Evolutionary conservation across 768 basidiomycete genomes (phyloP).

Genomic region (Mycena latifolia): DNA sequence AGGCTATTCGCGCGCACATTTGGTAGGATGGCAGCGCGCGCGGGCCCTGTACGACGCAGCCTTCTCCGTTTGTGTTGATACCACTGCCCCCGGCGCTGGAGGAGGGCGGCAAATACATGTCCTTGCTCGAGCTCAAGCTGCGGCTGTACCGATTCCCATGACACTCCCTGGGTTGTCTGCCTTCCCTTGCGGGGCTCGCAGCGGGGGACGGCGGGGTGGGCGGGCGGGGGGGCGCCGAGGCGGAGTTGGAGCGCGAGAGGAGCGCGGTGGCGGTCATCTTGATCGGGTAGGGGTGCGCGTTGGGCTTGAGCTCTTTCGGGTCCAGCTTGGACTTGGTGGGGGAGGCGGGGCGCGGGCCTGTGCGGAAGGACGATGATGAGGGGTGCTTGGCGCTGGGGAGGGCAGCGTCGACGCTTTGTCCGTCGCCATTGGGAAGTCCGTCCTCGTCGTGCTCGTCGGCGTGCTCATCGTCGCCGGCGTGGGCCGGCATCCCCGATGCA

Average conservation of each 20-base stretch:
- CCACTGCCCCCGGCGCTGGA: no score
- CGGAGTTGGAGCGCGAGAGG: slow-evolving; percentile 74
- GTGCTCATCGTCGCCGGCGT: no score
- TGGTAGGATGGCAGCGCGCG: slow-evolving; percentile 32
- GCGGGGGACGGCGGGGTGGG: slow-evolving; percentile 51
- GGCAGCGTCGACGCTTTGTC: no score
- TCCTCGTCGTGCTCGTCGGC: no score
- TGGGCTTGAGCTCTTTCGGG: slow-evolving; percentile 49
- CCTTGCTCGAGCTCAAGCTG: slow-evolving; percentile 36
- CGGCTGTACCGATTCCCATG: slow-evolving; percentile 35
- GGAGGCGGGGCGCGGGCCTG: background rate
- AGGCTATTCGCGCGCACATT: slow-evolving; percentile 32
- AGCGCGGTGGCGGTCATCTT: slow-evolving; percentile 82
- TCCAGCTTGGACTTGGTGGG: no score
- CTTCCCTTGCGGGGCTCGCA: background rate
- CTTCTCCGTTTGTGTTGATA: background rate
- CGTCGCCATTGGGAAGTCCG: no score
- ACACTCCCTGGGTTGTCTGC: slow-evolving; percentile 19
- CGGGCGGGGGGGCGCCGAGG: slow-evolving; percentile 55
- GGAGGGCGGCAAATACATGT: slow-evolving; percentile 19
- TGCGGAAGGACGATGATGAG: background rate
- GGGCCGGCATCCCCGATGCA: no score
- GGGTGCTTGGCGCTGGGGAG: background rate
- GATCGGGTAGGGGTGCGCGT: slow-evolving; percentile 86
- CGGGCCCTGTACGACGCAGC: slow-evolving; percentile 23